phyloP scores from a whole-genome alignment of 208 protist genomes.

The Leishmania aethiopica region DNA sequence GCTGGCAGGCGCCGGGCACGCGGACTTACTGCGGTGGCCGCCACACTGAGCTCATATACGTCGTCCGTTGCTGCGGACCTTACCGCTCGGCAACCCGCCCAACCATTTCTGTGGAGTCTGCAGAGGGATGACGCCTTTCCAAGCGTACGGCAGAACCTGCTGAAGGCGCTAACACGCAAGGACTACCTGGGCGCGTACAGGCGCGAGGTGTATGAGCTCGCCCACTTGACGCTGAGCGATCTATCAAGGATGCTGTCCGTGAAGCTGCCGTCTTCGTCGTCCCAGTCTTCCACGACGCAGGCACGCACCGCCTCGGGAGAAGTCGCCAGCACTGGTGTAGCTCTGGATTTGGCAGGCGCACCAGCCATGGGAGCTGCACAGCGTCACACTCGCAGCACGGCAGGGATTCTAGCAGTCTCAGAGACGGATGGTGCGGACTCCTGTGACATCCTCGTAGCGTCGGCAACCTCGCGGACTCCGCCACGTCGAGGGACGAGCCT shows the following conservation, averaged over 20 bases:
- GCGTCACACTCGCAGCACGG: not conserved
- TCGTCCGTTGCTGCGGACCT: not conserved
- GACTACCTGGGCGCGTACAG: constrained; percentile 5
- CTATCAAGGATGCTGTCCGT: not conserved
- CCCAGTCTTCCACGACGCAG: not conserved
- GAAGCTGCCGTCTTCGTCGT: not conserved
- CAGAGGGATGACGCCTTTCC: not conserved
- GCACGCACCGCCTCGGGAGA: not conserved
- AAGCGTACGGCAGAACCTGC: not conserved
- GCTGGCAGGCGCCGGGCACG: not conserved
- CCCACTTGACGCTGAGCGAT: constrained; percentile 8
- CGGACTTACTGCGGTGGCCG: not conserved
- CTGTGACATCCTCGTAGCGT: not conserved
- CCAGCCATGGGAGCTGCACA: not conserved
- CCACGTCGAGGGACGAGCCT: not conserved
- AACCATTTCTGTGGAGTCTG: constrained; percentile 1
- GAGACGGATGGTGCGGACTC: not conserved
- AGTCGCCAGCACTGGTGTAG: not conserved
- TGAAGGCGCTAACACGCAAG: constrained; percentile 3
- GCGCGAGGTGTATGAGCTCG: not conserved
- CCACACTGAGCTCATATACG: not conserved
- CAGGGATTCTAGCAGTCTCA: not conserved
- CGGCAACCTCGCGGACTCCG: not conserved
- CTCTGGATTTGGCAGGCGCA: not conserved
- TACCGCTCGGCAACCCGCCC: not conserved